phyloP scores from a whole-genome alignment of 2,329 filamentous ascomycete genomes.

The Chaetoscypha palmicola region DNA sequence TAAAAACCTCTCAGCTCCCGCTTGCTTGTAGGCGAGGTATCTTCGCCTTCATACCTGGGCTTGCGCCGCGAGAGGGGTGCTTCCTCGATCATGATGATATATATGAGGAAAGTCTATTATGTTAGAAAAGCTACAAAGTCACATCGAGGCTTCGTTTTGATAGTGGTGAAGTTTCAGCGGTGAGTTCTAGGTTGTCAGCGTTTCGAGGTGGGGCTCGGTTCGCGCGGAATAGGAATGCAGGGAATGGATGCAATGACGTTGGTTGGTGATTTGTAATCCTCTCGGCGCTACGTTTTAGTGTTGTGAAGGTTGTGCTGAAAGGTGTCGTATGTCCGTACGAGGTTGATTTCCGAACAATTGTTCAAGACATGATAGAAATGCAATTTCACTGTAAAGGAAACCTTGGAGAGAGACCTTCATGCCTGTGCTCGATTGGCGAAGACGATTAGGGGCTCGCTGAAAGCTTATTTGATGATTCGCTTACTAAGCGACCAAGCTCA shows the following conservation, averaged over 20 bases:
- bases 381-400: no score
- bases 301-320: no score
- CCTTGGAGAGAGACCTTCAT: no score
- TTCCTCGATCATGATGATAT: not conserved
- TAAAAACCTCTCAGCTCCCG: constrained; percentile 93
- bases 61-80: not conserved
- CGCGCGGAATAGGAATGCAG: no score
- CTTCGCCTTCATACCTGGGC: constrained; percentile 69
- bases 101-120: not conserved
- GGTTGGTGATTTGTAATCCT: not conserved
- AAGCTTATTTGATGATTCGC: no score
- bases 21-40: constrained; percentile 72
- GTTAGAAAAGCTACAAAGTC: not conserved
- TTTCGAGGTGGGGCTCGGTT: not conserved
- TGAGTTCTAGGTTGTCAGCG: not conserved
- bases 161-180: not conserved
- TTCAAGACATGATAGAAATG: no score
- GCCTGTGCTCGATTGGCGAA: no score
- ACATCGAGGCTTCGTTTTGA: not conserved
- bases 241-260: not conserved
- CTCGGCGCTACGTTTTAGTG: no score
- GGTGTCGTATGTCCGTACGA: no score
- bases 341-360: no score
- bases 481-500: no score
- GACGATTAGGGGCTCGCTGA: no score